Conservation (phyloP, 768 basidiomycete species). For the Trametes cubensis region DNA sequence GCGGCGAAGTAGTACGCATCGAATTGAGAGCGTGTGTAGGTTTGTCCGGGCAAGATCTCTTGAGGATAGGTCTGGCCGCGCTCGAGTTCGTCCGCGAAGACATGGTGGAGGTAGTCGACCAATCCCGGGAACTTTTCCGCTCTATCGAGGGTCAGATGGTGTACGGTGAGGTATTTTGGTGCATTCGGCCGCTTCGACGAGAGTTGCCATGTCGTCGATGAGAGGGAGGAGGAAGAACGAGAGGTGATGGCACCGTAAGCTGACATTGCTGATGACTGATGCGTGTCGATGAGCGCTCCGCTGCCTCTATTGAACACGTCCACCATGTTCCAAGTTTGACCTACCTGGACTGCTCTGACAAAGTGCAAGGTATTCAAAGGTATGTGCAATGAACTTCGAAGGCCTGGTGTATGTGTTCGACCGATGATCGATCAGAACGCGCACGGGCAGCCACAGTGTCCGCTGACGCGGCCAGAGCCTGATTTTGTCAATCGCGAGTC, state of each 20-base stretch:
- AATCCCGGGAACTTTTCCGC: slow-evolving; percentile 48
- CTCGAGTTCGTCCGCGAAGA: slow-evolving; percentile 76
- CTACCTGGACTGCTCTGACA: no score
- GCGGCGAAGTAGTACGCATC: slow-evolving; percentile 76
- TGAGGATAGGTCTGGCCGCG: slow-evolving; percentile 86
- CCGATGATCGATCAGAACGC: no score
- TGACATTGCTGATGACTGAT: slow-evolving; percentile 52
- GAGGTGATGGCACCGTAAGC: slow-evolving; percentile 69
- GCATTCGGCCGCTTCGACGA: slow-evolving; percentile 19
- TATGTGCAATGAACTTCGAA: no score
- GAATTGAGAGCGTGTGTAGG: slow-evolving; percentile 55
- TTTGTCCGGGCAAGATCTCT: slow-evolving; percentile 54
- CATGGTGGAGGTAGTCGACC: slow-evolving; percentile 56
- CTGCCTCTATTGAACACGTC: no score
- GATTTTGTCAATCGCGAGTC: no score
- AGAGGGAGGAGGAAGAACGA: slow-evolving; percentile 37
- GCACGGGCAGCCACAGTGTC: no score
- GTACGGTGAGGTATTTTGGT: slow-evolving; percentile 34
- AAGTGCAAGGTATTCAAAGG: no score
- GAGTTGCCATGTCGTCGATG: slow-evolving; percentile 53
- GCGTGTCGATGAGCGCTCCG: background rate
- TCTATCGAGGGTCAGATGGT: slow-evolving; percentile 40
- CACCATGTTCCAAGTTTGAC: no score
- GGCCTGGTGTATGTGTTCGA: no score
- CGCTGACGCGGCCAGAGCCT: no score